These are phyloP conservation scores for Coemansia reversa DNA, from an alignment of 192 early-diverging fungal species.

Conservation along the genomic window DNA sequence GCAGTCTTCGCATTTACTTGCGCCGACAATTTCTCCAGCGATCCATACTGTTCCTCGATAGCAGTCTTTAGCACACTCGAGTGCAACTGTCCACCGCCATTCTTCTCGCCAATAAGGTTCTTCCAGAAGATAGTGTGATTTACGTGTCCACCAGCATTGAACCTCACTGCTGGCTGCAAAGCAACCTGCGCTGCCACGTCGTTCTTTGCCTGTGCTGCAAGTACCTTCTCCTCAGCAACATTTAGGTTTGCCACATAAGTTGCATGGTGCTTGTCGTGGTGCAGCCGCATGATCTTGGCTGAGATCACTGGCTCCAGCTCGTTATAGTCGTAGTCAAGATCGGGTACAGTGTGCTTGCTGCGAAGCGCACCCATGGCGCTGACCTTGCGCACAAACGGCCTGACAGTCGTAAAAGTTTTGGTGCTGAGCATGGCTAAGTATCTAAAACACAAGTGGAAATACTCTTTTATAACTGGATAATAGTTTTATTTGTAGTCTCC, in stretches of 20 bases:
- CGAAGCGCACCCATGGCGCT: slow-evolving; percentile 19
- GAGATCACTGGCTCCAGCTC: slow-evolving; percentile 92
- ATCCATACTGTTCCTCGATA: slow-evolving; percentile 82
- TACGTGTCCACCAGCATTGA: slow-evolving; percentile 91
- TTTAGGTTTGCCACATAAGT: slow-evolving; percentile 88
- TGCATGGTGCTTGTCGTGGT: slow-evolving; percentile 95
- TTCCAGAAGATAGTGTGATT: slow-evolving; percentile 96
- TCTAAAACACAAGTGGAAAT: not conserved
- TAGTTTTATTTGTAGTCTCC: not conserved
- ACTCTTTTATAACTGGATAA: not conserved
- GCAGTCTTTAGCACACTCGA: slow-evolving; percentile 63
- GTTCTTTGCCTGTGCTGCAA: slow-evolving; percentile 63
- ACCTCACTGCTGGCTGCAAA: slow-evolving; percentile 79
- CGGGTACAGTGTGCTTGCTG: slow-evolving; percentile 80
- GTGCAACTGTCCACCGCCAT: slow-evolving; percentile 75
- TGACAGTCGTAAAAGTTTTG: slow-evolving; percentile 11
- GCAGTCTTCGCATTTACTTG: slow-evolving; percentile 78
- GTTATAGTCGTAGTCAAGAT: slow-evolving; percentile 81
- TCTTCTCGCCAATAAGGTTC: slow-evolving; percentile 80
- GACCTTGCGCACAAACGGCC: slow-evolving; percentile 8
- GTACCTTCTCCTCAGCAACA: slow-evolving; percentile 88
- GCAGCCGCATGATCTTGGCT: slow-evolving; percentile 91
- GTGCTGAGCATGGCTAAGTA: slow-evolving; percentile 15
- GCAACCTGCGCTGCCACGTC: slow-evolving; percentile 74
- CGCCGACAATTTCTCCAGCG: slow-evolving; percentile 72